Evolutionary conservation across 1,284 basidiomycete genomes (phyloP), one percentile per base, ranked within the genome.

Genomic region (Xanthoconium separans): DNA sequence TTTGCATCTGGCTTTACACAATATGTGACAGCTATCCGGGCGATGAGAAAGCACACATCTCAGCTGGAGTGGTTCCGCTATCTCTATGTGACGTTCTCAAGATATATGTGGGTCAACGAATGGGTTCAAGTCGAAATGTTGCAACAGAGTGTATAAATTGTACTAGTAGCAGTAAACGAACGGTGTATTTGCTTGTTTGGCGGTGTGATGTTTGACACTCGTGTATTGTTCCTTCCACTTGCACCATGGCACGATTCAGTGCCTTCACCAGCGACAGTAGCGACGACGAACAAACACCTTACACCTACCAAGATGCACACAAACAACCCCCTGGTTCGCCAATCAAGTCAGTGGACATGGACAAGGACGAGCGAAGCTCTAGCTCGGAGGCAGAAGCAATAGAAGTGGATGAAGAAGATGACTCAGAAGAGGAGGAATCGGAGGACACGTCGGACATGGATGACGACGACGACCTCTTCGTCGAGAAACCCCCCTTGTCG

Each of bases 21-120:
- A 51, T 96, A 91, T 65, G 39, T 71, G 44, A 73, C 65, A 11
- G 83, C 87, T 1, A 66, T 91, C 15, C 64, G 69, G 15, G 93
- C 93, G 2, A 95, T 96, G 86, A 71, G 73, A 56, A 72, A 80
- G 56, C 95, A 98, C 65, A 56, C 72, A 53, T 85, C 83, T 52
- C 95, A 98, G 75, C 73, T 93, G 58, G 82, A 87, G 22, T 97
- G 95, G 95, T 97, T 95, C 74, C 81, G 95, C 46, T 92, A 86
- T 81, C 73, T 95, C 47, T 94, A 95, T 65, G 77, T 96, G 33
- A 59, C 72, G n/a, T 89, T 89, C 64, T 95, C 92, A 31, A 78
- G 89, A 57, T 94, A 96, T 65, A 89, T 97, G 88, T 97, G 93
- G 93, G 84, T 91, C 44, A 95, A 95, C 60, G 84, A 91, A 59